phyloP scores from a whole-genome alignment of 306 rosid genomes.

The barrel medic (Medicago truncatula) region DNA sequence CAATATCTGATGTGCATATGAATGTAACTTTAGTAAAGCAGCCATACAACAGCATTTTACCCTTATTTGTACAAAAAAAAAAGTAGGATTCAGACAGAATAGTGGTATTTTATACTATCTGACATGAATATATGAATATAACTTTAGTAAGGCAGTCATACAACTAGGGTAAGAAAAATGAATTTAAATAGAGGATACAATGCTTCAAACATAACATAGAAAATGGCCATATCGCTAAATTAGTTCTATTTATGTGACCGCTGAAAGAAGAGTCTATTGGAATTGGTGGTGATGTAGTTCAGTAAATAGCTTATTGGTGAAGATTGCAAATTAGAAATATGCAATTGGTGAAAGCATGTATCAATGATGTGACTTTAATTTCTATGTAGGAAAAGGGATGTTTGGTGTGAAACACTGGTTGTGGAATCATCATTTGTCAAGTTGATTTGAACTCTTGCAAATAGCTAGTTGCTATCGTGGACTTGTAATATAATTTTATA shows the following conservation, averaged over 20 bases:
- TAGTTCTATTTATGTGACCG: not conserved
- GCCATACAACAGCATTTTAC: not conserved
- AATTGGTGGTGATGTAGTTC: not conserved
- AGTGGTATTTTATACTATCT: not conserved
- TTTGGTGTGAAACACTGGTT: not conserved
- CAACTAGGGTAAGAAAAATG: not conserved
- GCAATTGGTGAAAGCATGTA: not conserved
- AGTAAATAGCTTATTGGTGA: not conserved
- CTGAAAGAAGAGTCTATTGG: not conserved
- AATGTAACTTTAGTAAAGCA: not conserved
- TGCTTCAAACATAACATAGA: conserved; percentile 1
- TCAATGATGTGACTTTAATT: not conserved
- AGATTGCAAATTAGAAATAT: not conserved
- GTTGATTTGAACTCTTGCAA: not conserved
- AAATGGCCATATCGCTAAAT: not conserved
- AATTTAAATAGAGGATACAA: not conserved
- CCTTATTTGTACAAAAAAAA: not conserved
- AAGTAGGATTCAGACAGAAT: not conserved
- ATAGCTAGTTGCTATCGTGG: not conserved
- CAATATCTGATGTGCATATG: not conserved
- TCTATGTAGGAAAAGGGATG: not conserved
- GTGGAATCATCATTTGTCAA: not conserved
- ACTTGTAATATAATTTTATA: conserved; percentile 22
- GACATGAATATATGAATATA: not conserved
- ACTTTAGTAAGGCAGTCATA: not conserved